Percentiles rank a stretch among this genome's conserved stretches.
These are phyloP conservation scores for Cordyceps cicadae DNA, from an alignment of 2,329 filamentous ascomycete genomes.

Conservation along the genomic window DNA sequence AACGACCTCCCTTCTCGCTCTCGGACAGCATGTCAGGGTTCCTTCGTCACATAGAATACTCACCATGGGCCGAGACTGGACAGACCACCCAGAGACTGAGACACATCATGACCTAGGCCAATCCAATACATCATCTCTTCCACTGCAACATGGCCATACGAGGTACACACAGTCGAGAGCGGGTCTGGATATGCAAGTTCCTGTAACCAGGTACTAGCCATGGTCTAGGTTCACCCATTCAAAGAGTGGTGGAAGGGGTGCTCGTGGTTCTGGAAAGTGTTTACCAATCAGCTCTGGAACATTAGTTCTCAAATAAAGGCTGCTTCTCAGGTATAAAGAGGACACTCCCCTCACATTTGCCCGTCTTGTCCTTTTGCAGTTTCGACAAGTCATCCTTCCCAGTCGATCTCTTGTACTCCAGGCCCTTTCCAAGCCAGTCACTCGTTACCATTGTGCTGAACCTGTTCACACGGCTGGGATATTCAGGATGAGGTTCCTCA, in stretches of 20 bases:
- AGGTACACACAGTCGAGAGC: background rate
- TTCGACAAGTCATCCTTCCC: constrained; percentile 2
- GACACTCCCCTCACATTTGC: background rate
- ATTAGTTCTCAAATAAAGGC: background rate
- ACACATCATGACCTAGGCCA: background rate
- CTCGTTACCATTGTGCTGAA: background rate
- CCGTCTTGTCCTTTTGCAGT: background rate
- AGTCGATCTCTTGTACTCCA: constrained; percentile 4
- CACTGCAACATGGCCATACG: background rate
- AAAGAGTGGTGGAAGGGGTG: background rate
- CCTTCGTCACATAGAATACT: background rate
- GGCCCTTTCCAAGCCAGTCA: background rate
- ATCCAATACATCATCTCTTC: background rate
- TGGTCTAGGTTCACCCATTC: background rate
- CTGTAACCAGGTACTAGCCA: too few relatives aligned
- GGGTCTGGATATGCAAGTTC: constrained; percentile 5
- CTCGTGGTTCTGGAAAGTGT: background rate
- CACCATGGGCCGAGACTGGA: background rate
- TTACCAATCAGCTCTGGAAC: background rate
- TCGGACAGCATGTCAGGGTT: background rate
- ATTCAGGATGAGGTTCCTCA: constrained; percentile 17
- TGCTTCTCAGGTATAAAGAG: constrained; percentile 8
- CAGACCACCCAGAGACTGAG: background rate
- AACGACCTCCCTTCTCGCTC: background rate
- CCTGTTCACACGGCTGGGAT: background rate